A percentile compares a stretch with the other conserved stretches of the same genome.
These are phyloP conservation scores for Aspergillus melleus DNA, from an alignment of 2,329 filamentous ascomycete genomes.

Conservation along the genomic window DNA sequence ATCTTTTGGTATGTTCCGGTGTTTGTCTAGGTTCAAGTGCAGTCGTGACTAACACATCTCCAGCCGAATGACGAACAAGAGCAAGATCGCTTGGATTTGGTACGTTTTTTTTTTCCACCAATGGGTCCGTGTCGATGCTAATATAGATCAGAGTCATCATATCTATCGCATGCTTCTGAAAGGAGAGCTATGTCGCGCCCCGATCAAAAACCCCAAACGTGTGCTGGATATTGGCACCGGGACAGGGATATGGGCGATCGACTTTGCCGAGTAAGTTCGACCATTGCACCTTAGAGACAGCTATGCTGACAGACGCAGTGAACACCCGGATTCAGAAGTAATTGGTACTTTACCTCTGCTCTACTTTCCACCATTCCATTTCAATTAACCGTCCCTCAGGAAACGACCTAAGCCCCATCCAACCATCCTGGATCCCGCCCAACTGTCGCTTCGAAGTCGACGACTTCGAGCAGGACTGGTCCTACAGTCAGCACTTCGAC, in stretches of 20 bases:
- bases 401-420: conserved; percentile 34
- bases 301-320: conserved; percentile 13
- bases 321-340: conserved; percentile 29
- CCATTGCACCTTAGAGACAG: too few relatives aligned
- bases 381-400: conserved; percentile 16
- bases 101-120: conserved; percentile 13
- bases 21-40: not conserved
- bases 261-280: conserved; percentile 35
- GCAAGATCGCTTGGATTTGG: conserved; percentile 37
- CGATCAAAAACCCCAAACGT: conserved; percentile 26
- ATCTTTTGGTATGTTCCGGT: conserved; percentile 25
- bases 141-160: conserved; percentile 29
- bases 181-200: conserved; percentile 28
- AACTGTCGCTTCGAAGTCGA: conserved; percentile 37
- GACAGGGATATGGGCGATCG: conserved; percentile 40
- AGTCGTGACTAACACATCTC: not conserved
- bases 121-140: not conserved
- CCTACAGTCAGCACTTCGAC: conserved; percentile 30
- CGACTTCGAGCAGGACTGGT: conserved; percentile 33
- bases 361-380: not conserved
- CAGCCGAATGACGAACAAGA: conserved; percentile 38
- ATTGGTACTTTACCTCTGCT: conserved; percentile 22
- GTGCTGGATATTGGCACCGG: conserved; percentile 39
- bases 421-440: conserved; percentile 35
- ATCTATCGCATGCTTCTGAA: conserved; percentile 36